These are phyloP conservation scores for Lichenothelia convexa DNA, from an alignment of 495 filamentous ascomycete genomes.

Conservation along the genomic window DNA sequence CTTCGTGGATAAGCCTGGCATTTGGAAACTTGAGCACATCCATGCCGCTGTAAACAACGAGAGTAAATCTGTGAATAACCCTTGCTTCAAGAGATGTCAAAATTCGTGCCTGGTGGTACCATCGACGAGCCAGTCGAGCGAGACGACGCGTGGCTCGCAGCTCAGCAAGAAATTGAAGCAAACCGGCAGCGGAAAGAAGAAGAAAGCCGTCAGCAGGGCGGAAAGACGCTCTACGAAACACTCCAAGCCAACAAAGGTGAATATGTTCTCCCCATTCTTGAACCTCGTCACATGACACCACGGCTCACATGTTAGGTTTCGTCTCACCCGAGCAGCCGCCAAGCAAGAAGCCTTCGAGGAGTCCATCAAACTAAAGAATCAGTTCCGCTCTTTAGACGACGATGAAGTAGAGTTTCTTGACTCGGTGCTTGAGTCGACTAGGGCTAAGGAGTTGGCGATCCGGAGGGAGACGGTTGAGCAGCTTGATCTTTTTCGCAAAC, in stretches of 20 bases:
- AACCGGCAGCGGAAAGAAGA: conserved; percentile 41
- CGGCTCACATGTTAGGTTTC: conserved; percentile 37
- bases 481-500: conserved; percentile 47
- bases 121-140: conserved; percentile 35
- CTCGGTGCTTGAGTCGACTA: conserved; percentile 47
- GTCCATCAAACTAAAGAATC: conserved; percentile 66
- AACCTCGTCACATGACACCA: not conserved
- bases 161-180: conserved; percentile 60
- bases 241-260: conserved; percentile 89
- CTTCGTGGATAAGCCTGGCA: no score
- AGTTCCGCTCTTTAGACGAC: conserved; percentile 85
- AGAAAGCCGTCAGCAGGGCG: conserved; percentile 30
- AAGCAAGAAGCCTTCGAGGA: conserved; percentile 97
- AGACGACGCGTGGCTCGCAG: conserved; percentile 58
- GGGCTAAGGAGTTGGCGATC: conserved; percentile 54
- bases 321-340: conserved; percentile 39
- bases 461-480: conserved; percentile 57
- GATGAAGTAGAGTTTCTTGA: conserved; percentile 89
- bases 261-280: conserved; percentile 6
- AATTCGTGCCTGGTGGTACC: conserved; percentile 78
- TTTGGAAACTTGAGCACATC: not conserved
- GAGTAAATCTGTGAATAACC: conserved; percentile 41
- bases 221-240: conserved; percentile 68
- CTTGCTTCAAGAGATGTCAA: conserved; percentile 36
- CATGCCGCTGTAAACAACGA: conserved; percentile 1